A percentile compares a stretch with the other conserved stretches of the same genome.
Evolutionary conservation across 2,329 filamentous ascomycete species (phyloP).

Genomic region (Diaporthe sp.): DNA sequence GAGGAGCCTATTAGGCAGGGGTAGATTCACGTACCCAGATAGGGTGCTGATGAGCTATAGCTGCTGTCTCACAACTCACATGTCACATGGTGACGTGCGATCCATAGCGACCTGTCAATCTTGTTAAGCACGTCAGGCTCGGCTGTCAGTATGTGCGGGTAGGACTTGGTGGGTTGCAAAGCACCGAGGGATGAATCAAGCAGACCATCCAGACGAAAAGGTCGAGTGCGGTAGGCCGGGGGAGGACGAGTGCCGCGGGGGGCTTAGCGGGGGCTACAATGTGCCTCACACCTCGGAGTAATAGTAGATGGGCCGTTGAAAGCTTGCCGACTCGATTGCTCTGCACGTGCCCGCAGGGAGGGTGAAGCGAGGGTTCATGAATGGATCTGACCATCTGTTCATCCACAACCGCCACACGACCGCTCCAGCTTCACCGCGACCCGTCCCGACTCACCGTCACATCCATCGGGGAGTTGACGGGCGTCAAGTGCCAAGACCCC

Average conservation of each 20-base stretch:
- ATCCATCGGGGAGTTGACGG: constrained; percentile 11
- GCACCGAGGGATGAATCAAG: constrained; percentile 10
- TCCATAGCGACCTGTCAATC: constrained; percentile 28
- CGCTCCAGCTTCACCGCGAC: constrained; percentile 3
- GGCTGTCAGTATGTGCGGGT: constrained; percentile 13
- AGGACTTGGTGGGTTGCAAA: constrained; percentile 5
- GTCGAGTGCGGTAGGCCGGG: not conserved
- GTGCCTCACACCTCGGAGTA: constrained; percentile 9
- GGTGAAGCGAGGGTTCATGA: not conserved
- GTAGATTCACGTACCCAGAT: not conserved
- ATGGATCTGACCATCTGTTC: constrained; percentile 28
- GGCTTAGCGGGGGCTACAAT: not conserved
- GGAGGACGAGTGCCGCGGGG: not conserved
- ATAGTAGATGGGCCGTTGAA: constrained; percentile 16
- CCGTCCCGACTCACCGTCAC: constrained; percentile 28
- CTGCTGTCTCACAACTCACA: constrained; percentile 15
- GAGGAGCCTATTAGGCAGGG: not conserved
- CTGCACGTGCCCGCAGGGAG: constrained; percentile 12
- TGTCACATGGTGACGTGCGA: constrained; percentile 20
- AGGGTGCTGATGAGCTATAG: not conserved
- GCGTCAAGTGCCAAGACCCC: not conserved
- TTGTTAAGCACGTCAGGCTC: constrained; percentile 24
- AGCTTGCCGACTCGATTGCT: not conserved
- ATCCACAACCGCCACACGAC: constrained; percentile 6
- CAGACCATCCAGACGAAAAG: constrained; percentile 17